Percentiles rank a stretch among this genome's conserved stretches.
phyloP scores from a whole-genome alignment of 1,139 yeast species.

The Hansenula anomala region DNA sequence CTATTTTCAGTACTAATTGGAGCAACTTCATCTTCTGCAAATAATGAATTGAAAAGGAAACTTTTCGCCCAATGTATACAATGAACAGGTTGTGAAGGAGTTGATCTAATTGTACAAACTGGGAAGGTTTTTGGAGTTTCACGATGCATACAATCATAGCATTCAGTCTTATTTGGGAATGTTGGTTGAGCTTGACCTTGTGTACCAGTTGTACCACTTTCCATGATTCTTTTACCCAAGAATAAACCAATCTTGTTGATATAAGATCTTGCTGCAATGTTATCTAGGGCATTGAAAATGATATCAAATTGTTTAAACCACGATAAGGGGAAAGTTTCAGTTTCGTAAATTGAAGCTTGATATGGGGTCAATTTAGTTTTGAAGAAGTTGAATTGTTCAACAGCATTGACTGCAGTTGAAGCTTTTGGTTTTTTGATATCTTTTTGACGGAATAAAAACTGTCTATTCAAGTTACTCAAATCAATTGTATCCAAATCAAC shows the following conservation, averaged over 20 bases:
- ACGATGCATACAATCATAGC: slow-evolving; percentile 88
- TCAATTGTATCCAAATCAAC: slow-evolving; percentile 96
- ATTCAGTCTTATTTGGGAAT: slow-evolving; percentile 75
- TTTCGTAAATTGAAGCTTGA: slow-evolving; percentile 87
- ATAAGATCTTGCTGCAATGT: slow-evolving; percentile 85
- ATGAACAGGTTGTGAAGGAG: slow-evolving; percentile 95
- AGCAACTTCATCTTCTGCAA: slow-evolving; percentile 48
- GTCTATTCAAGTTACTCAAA: slow-evolving; percentile 85
- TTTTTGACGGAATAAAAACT: slow-evolving; percentile 79
- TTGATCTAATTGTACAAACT: slow-evolving; percentile 93
- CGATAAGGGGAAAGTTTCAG: slow-evolving; percentile 57
- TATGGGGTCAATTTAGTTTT: slow-evolving; percentile 67
- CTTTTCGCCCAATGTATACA: slow-evolving; percentile 98
- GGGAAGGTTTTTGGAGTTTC: slow-evolving; percentile 90
- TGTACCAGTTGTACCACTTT: slow-evolving; percentile 93
- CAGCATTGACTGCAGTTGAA: slow-evolving; percentile 77
- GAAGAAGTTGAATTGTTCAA: slow-evolving; percentile 67
- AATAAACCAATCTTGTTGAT: slow-evolving; percentile 82
- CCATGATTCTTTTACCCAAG: slow-evolving; percentile 73
- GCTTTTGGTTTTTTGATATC: slow-evolving; percentile 89
- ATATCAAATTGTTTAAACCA: slow-evolving; percentile 83
- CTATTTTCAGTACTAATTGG: slow-evolving; percentile 23
- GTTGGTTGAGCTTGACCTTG: slow-evolving; percentile 94
- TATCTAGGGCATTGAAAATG: slow-evolving; percentile 90
- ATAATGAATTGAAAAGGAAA: slow-evolving; percentile 77